Evolutionary conservation across 257 asterid species (phyloP).

Genomic region (Handroanthus guayacan): DNA sequence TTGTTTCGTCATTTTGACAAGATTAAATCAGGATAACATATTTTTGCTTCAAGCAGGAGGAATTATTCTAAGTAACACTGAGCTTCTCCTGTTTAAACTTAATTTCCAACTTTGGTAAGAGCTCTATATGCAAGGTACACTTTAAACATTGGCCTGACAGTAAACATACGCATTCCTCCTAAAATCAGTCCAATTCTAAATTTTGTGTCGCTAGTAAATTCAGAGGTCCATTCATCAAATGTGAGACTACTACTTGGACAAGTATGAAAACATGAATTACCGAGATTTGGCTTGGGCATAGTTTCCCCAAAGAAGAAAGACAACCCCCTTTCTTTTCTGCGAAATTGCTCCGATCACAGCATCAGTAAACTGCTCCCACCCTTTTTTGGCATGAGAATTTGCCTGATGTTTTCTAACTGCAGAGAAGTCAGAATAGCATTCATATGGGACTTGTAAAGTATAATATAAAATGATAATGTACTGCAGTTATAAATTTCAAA

Average conservation of each 20-base stretch:
- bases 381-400: slow-evolving; percentile 92
- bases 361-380: slow-evolving; percentile 99
- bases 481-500: slow-evolving; percentile 9
- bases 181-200: not conserved
- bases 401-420: slow-evolving; percentile 92
- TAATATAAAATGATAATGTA: not conserved
- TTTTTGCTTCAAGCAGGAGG: not conserved
- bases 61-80: not conserved
- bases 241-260: not conserved
- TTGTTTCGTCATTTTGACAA: not conserved
- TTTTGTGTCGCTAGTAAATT: slow-evolving; percentile 23
- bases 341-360: slow-evolving; percentile 87
- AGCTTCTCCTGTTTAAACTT: not conserved
- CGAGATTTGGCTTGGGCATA: slow-evolving; percentile 92
- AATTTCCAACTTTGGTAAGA: not conserved
- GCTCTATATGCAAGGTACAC: not conserved
- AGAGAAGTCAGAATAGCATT: slow-evolving; percentile 31
- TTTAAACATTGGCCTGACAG: not conserved
- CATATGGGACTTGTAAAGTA: slow-evolving; percentile 19
- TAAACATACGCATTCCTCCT: not conserved
- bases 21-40: not conserved
- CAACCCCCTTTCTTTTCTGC: slow-evolving; percentile 77
- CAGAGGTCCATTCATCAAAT: not conserved
- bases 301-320: slow-evolving; percentile 98
- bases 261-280: slow-evolving; percentile 43